phyloP scores from a whole-genome alignment of 2,329 filamentous ascomycete species.

The Penicillium sp. region DNA sequence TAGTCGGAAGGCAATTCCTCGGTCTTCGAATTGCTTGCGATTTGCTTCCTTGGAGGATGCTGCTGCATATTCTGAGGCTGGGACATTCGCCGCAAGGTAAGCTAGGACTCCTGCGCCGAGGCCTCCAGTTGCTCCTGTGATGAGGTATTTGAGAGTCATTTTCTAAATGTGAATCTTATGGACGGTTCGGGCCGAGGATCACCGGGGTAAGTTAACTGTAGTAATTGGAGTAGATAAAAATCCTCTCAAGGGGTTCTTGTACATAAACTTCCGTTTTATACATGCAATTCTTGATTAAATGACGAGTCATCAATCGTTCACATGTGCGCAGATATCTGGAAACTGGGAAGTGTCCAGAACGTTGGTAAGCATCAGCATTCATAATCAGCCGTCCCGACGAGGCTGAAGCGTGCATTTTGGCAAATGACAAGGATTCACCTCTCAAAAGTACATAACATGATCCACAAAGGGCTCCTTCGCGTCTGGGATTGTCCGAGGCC shows the following conservation, averaged over 20 bases:
- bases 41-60: conserved; percentile 50
- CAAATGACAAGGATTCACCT: not conserved
- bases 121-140: conserved; percentile 41
- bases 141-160: conserved; percentile 40
- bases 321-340: not conserved
- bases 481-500: not conserved
- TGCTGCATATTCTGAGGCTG: conserved; percentile 49
- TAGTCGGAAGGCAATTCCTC: conserved; percentile 51
- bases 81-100: conserved; percentile 37
- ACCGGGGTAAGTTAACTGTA: not conserved
- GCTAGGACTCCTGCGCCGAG: conserved; percentile 36
- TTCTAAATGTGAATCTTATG: not conserved
- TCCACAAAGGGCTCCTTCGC: not conserved
- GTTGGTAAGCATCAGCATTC: not conserved
- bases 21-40: conserved; percentile 39
- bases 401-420: not conserved
- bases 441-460: too few relatives aligned
- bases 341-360: not conserved
- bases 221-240: not conserved
- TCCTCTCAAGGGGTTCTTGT: too few relatives aligned
- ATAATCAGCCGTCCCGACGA: not conserved
- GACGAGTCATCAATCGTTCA: too few relatives aligned
- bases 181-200: not conserved
- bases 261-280: too few relatives aligned
- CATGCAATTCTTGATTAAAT: too few relatives aligned